Conservation (phyloP, 495 filamentous ascomycete genomes). For the Trichoderma virens region DNA sequence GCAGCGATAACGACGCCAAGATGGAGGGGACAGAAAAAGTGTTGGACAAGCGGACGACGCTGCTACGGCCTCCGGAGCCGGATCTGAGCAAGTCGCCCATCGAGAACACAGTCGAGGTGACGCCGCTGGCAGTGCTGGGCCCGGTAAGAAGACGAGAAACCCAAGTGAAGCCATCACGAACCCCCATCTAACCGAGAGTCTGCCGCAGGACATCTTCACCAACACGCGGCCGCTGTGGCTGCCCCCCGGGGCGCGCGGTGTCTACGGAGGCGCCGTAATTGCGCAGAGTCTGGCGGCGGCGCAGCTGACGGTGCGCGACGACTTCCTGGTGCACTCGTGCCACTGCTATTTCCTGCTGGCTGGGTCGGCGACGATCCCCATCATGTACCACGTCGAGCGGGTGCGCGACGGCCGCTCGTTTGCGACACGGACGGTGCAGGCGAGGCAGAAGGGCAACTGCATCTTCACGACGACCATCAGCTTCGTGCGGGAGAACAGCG, state of each 20-base stretch:
- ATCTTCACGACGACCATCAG: conserved; percentile 95
- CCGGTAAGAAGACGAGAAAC: conserved; percentile 44
- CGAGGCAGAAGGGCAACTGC: conserved; percentile 74
- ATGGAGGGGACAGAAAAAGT: background rate
- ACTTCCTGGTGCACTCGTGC: conserved; percentile 87
- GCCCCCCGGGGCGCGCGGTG: conserved; percentile 80
- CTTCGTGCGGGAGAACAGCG: conserved; percentile 67
- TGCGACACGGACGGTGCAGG: conserved; percentile 91
- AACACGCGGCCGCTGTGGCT: conserved; percentile 88
- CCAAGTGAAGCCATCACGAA: conserved; percentile 10
- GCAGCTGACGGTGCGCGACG: conserved; percentile 69
- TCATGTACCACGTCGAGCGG: conserved; percentile 84
- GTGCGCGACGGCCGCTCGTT: conserved; percentile 88
- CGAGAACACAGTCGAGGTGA: conserved; percentile 84
- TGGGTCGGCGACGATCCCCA: conserved; percentile 73
- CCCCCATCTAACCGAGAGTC: background rate
- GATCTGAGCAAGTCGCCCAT: conserved; percentile 70
- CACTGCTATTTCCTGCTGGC: conserved; percentile 98
- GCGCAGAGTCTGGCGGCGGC: conserved; percentile 86
- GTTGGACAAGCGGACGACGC: conserved; percentile 40
- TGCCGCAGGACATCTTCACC: conserved; percentile 72
- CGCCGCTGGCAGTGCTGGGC: conserved; percentile 68
- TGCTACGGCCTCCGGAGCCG: conserved; percentile 66
- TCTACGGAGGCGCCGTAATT: conserved; percentile 90
- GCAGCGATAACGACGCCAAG: background rate